Percentiles rank a stretch among this genome's conserved stretches.
Evolutionary conservation across 441 rosid species (phyloP).

Genomic region (Biscutella laevigata): DNA sequence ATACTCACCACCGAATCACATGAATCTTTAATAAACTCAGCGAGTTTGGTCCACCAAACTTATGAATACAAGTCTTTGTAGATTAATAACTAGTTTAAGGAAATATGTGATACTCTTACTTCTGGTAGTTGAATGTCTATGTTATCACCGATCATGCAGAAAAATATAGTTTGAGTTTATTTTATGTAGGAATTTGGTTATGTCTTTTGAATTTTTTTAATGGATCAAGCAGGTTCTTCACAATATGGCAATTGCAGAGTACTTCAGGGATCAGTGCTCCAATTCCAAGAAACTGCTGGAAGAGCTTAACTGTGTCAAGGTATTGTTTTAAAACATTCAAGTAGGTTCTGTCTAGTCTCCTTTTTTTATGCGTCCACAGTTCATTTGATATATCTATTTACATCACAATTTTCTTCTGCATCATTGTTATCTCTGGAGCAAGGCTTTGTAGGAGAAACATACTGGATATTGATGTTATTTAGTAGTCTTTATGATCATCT

Average conservation of each 20-base stretch:
- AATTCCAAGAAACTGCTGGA: constrained; percentile 68
- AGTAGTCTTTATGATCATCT: not conserved
- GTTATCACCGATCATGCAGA: too few relatives aligned
- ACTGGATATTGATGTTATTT: not conserved
- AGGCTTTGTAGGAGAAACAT: not conserved
- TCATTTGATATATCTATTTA: not conserved
- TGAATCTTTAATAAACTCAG: too few relatives aligned
- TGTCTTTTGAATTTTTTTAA: constrained; percentile 4
- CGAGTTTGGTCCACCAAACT: too few relatives aligned
- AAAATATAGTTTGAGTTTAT: too few relatives aligned
- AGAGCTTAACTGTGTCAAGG: constrained; percentile 66
- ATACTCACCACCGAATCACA: too few relatives aligned
- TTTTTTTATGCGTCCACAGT: not conserved
- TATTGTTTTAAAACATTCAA: constrained; percentile 19
- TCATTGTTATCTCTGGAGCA: not conserved
- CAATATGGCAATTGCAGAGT: constrained; percentile 82
- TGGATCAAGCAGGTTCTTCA: constrained; percentile 60
- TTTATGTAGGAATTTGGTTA: not conserved
- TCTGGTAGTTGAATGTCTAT: too few relatives aligned
- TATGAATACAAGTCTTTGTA: too few relatives aligned
- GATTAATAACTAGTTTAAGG: too few relatives aligned
- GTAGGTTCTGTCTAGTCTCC: not conserved
- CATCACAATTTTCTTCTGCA: not conserved
- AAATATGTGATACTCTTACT: too few relatives aligned
- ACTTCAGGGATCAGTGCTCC: constrained; percentile 61